Evolutionary conservation across 148 eudicot genomes (phyloP).

Genomic region (Arbutus unedo): DNA sequence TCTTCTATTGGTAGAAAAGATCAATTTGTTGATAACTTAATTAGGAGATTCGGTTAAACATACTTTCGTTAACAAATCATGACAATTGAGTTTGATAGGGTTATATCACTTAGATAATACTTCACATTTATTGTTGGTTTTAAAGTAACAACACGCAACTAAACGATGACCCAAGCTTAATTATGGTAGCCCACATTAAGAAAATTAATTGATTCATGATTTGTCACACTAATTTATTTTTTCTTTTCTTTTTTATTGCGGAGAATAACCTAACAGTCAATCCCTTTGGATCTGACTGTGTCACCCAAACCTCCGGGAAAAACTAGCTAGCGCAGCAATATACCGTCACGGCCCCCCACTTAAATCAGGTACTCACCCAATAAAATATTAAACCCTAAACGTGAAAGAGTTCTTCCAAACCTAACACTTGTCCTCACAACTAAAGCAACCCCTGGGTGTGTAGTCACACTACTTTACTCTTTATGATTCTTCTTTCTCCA

Average conservation of each 20-base stretch:
- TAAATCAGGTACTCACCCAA: too few species aligned
- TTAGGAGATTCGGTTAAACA: slow-evolving; percentile 17
- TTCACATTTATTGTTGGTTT: slow-evolving; percentile 5
- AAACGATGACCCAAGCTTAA: neutral
- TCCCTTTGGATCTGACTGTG: too few species aligned
- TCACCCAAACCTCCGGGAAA: too few species aligned
- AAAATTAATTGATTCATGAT: neutral
- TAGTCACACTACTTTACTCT: slow-evolving; percentile 10
- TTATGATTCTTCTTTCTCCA: neutral
- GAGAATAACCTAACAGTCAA: too few species aligned
- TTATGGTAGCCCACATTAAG: slow-evolving; percentile 18
- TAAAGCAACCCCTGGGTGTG: too few species aligned
- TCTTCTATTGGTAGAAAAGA: neutral
- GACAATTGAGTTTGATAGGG: slow-evolving; percentile 14
- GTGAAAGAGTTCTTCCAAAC: too few species aligned
- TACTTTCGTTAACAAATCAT: slow-evolving; percentile 1
- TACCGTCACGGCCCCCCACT: too few species aligned
- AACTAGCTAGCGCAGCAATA: too few species aligned
- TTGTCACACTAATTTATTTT: slow-evolving; percentile 10
- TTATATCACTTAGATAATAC: slow-evolving; percentile 18
- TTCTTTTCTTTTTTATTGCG: too few species aligned
- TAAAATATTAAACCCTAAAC: too few species aligned
- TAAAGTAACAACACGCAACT: neutral
- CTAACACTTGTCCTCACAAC: too few species aligned
- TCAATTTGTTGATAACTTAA: slow-evolving; percentile 1